Evolutionary conservation across 1,284 basidiomycete species (phyloP).

Genomic region (Amylostereum areolatum): DNA sequence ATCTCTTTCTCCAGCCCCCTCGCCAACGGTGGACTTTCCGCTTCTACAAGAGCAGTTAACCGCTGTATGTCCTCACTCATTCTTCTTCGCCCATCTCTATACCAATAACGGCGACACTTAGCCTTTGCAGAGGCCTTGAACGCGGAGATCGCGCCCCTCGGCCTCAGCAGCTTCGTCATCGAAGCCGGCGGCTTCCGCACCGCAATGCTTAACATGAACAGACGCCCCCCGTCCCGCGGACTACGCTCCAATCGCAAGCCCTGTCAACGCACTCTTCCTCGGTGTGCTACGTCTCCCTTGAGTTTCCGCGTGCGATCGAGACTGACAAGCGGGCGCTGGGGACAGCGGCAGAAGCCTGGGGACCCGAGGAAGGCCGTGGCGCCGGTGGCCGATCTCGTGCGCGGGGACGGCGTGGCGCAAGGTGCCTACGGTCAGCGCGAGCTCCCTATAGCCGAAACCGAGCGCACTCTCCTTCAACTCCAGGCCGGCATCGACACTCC

Average conservation of each 20-base stretch:
- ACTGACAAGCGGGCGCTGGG: neutral
- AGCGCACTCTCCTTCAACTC: too few species aligned
- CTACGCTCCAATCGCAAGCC: slow-evolving; percentile 18
- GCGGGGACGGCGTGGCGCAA: slow-evolving; percentile 19
- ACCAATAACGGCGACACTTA: too few species aligned
- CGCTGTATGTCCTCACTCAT: too few species aligned
- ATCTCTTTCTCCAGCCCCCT: too few species aligned
- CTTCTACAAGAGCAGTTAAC: slow-evolving; percentile 28
- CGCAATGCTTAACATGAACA: slow-evolving; percentile 24
- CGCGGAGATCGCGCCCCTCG: slow-evolving; percentile 35
- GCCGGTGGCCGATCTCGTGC: slow-evolving; percentile 24
- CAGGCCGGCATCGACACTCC: too few species aligned
- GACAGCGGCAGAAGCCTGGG: slow-evolving; percentile 24
- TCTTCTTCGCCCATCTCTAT: too few species aligned
- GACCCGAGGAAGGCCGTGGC: slow-evolving; percentile 23
- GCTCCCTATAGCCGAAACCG: too few species aligned
- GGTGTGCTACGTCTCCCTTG: slow-evolving; percentile 20
- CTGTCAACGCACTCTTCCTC: slow-evolving; percentile 1
- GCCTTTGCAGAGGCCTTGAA: slow-evolving; percentile 30
- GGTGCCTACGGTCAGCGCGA: too few species aligned
- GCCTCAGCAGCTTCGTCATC: slow-evolving; percentile 33
- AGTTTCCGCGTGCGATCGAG: slow-evolving; percentile 5
- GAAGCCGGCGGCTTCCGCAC: slow-evolving; percentile 41
- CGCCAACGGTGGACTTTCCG: slow-evolving; percentile 28
- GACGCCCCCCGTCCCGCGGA: slow-evolving; percentile 28